These are phyloP conservation scores for Sungouiozyma intestinalis DNA, from an alignment of 805 yeast genomes.

Conservation along the genomic window DNA sequence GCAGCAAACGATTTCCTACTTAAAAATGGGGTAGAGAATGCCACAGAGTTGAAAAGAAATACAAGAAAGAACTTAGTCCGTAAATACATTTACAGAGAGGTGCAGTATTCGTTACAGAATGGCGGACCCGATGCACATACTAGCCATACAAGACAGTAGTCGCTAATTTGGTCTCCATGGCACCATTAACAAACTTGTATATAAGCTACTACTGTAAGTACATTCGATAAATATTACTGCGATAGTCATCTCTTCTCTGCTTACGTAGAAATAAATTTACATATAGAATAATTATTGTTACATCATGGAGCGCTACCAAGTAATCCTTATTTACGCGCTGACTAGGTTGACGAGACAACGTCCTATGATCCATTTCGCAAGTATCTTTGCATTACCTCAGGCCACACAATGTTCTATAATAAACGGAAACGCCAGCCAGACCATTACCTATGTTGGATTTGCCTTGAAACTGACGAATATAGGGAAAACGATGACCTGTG, in stretches of 20 bases:
- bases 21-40: slow-evolving; percentile 31
- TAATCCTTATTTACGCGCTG: too few species aligned
- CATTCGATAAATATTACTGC: too few species aligned
- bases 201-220: too few species aligned
- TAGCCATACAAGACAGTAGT: not conserved
- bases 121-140: not conserved
- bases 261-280: too few species aligned
- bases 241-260: too few species aligned
- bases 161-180: too few species aligned
- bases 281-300: too few species aligned
- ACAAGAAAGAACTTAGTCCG: slow-evolving; percentile 64
- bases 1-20: slow-evolving; percentile 25
- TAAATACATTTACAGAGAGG: slow-evolving; percentile 37
- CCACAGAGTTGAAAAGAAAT: slow-evolving; percentile 35
- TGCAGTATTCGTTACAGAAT: not conserved
- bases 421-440: not conserved
- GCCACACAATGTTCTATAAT: not conserved
- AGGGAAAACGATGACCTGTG: slow-evolving; percentile 10
- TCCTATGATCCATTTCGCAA: too few species aligned
- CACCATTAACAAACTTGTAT: not conserved
- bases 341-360: too few species aligned
- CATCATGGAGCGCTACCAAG: too few species aligned
- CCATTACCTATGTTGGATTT: slow-evolving; percentile 22
- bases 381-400: too few species aligned
- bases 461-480: slow-evolving; percentile 17